Conservation (phyloP, 306 rosid genomes). For the Sicyos edulis region DNA sequence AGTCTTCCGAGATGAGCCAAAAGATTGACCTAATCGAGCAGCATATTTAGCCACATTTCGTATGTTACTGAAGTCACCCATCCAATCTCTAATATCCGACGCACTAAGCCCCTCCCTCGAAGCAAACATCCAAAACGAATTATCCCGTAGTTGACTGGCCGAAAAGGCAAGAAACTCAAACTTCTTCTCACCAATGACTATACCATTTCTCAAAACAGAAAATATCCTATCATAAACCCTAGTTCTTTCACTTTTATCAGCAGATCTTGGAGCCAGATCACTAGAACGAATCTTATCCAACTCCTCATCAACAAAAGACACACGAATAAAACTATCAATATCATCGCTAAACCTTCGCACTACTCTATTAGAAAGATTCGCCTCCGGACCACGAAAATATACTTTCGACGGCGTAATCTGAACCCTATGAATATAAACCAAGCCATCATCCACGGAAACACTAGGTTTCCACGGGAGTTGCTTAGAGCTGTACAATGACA, state of each 20-base stretch:
- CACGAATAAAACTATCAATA: slow-evolving; percentile 34
- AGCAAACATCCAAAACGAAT: slow-evolving; percentile 47
- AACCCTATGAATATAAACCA: slow-evolving; percentile 30
- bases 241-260: slow-evolving; percentile 15
- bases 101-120: slow-evolving; percentile 33
- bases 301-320: slow-evolving; percentile 41
- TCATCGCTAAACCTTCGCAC: slow-evolving; percentile 24
- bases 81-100: slow-evolving; percentile 32
- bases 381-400: slow-evolving; percentile 42
- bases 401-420: slow-evolving; percentile 34
- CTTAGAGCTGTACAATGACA: neutral
- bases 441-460: slow-evolving; percentile 16
- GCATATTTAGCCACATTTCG: slow-evolving; percentile 39
- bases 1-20: slow-evolving; percentile 36
- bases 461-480: slow-evolving; percentile 3
- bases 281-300: slow-evolving; percentile 27
- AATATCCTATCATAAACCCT: slow-evolving; percentile 29
- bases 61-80: slow-evolving; percentile 35
- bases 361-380: slow-evolving; percentile 35
- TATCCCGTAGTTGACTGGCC: slow-evolving; percentile 30
- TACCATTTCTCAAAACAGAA: slow-evolving; percentile 28
- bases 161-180: slow-evolving; percentile 44
- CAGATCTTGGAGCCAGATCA: slow-evolving; percentile 18
- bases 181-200: slow-evolving; percentile 35
- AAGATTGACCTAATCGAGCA: slow-evolving; percentile 44